Evolutionary conservation across 2,329 filamentous ascomycete species (phyloP).

Genomic region (Beauveria sp.): DNA sequence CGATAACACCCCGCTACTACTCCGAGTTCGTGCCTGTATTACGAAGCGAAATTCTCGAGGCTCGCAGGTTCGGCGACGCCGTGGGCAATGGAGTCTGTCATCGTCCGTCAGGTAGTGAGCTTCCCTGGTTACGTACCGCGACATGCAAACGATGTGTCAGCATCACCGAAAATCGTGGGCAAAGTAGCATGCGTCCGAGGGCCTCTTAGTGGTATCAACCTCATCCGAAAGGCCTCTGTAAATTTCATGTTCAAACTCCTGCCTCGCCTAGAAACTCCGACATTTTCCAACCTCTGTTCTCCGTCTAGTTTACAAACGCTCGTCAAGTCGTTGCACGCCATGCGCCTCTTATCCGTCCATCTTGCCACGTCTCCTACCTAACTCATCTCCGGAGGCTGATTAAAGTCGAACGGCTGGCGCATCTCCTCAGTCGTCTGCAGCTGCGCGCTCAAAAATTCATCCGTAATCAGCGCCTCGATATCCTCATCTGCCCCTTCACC

Average conservation of each 20-base stretch:
- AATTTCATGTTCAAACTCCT: background rate
- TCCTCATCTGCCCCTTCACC: constrained; percentile 18
- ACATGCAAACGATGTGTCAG: background rate
- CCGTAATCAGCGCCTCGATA: constrained; percentile 26
- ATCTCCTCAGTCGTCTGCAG: constrained; percentile 20
- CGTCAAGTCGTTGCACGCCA: background rate
- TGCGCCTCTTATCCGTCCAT: background rate
- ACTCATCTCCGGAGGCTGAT: constrained; percentile 15
- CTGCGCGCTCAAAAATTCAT: constrained; percentile 28
- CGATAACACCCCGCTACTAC: no score
- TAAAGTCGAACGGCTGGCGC: constrained; percentile 25
- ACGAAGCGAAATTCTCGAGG: no score
- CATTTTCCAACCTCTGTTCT: no score
- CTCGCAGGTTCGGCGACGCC: background rate
- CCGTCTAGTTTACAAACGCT: background rate
- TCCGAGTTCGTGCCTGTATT: no score
- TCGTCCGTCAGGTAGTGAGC: background rate
- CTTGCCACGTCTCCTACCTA: background rate
- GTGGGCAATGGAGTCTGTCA: background rate
- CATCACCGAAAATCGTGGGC: background rate
- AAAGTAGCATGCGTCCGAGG: no score
- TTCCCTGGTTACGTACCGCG: no score
- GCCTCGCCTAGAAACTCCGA: background rate
- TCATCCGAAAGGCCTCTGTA: background rate
- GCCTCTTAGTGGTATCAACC: background rate